Evolutionary conservation across 164 flowering plant genomes (phyloP).

Genomic region (Aristolochia contorta): DNA sequence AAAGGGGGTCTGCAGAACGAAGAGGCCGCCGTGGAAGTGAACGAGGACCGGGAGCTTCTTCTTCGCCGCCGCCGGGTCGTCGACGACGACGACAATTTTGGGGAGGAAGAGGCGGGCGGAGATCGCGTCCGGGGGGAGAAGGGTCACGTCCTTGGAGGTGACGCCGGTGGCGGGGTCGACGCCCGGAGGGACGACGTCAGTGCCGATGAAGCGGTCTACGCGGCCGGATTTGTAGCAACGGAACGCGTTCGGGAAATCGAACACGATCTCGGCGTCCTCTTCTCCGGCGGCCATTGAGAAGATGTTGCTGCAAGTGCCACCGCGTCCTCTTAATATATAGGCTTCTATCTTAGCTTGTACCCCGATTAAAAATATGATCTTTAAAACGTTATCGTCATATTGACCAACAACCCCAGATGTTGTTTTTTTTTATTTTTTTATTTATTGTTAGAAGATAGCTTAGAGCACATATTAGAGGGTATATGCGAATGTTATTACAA

Average conservation of each 20-base stretch:
- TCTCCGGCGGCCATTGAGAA: too few relatives aligned
- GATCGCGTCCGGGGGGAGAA: constrained; percentile 2
- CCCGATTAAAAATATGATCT: too few relatives aligned
- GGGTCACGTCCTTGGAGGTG: constrained; percentile 19
- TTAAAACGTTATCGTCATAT: too few relatives aligned
- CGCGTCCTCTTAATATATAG: too few relatives aligned
- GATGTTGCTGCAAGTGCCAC: too few relatives aligned
- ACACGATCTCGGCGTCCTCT: neutral
- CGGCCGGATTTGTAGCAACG: constrained; percentile 19
- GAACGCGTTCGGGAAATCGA: neutral
- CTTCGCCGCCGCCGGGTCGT: neutral
- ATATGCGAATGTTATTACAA: too few relatives aligned
- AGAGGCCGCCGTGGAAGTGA: constrained; percentile 56
- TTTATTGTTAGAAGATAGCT: too few relatives aligned
- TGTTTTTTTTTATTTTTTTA: too few relatives aligned
- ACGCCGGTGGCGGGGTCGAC: constrained; percentile 15
- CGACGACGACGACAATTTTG: too few relatives aligned
- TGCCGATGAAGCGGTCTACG: constrained; percentile 14
- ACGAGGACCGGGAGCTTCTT: constrained; percentile 34
- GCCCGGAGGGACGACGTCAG: constrained; percentile 11
- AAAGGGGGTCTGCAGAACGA: constrained; percentile 35
- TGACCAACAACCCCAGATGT: too few relatives aligned
- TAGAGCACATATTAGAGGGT: too few relatives aligned
- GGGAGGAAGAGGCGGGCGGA: constrained; percentile 18
- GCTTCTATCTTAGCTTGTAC: too few relatives aligned